Base-by-base conservation (phyloP, 1,284 basidiomycete genomes). In the Wallemia ichthyophaga region DNA sequence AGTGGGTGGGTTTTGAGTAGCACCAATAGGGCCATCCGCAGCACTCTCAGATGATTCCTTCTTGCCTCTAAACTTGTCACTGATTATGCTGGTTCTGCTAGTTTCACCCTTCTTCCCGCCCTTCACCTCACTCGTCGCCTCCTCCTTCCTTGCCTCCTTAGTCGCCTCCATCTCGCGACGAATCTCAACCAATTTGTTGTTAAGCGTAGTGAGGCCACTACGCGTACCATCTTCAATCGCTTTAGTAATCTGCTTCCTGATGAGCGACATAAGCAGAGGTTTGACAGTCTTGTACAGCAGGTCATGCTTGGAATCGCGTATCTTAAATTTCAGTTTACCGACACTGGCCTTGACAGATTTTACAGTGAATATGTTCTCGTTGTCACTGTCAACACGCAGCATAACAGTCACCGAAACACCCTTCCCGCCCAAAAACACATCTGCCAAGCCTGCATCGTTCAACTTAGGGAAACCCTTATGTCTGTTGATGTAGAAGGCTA, bases 301-400 rank as follows among this genome's bases (percentile, higher is more conserved):
- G 67, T 92, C 85, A 72, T 94, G 89, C 73, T 92, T 94, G 65
- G 70, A 79, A 66, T 92, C 88, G n/a, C 87, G 79, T 67, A 98
- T 87, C 33, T 80, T 78, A 72, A 92, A 94, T 71, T 84, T 86
- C 65, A 95, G 77, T 58, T 80, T 77, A 65, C 82, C 82, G 56
- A 89, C 78, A 68, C 85, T 85, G 67, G 86, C 82, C 60, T 79
- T 71, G 23, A 88, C 81, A 61, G 78, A 72, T 67, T 82, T 76
- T 62, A 91, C 83, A 63, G 77, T 76, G 76, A 89, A 89, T 13
- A 86, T 78, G 28, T 31, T 31, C 37, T 68, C 65, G 59, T 64
- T 80, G 13, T 74, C 74, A 23, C 69, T 72, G 66, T 82, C 81
- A 31, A 31, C 28, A 62, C 79, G 78, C 56, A 76, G 74, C 1